These are phyloP conservation scores for Hypholoma fasciculare DNA, from an alignment of 768 basidiomycete genomes.

Conservation along the genomic window DNA sequence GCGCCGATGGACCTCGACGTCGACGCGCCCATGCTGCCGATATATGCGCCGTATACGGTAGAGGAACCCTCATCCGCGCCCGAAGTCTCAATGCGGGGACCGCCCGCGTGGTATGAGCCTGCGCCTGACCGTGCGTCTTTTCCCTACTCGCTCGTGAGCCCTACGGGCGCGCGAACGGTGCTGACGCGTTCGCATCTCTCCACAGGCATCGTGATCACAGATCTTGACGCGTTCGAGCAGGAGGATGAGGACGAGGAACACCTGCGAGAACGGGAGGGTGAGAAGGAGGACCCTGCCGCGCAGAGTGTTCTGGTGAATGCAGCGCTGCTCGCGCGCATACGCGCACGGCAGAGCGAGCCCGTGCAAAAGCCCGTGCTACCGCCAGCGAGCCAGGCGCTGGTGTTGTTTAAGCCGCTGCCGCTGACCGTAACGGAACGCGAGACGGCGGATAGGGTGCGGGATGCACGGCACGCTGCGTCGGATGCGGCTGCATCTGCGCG, in stretches of 20 bases:
- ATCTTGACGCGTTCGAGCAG: conserved; percentile 51
- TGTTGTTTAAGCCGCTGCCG: conserved; percentile 51
- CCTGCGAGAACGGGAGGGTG: neutral
- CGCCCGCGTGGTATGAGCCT: conserved; percentile 64
- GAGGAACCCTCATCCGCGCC: conserved; percentile 36
- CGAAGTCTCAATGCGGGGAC: conserved; percentile 62
- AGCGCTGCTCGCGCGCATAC: conserved; percentile 46
- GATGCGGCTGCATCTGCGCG: neutral
- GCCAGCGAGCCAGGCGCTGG: conserved; percentile 45
- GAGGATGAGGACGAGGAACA: conserved; percentile 37
- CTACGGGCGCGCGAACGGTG: neutral
- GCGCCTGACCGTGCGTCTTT: conserved; percentile 63
- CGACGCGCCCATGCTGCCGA: conserved; percentile 11
- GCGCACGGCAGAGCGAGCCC: conserved; percentile 20
- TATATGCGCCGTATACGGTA: conserved; percentile 13
- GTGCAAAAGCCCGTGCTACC: conserved; percentile 15
- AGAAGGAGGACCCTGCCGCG: neutral
- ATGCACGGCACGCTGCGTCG: neutral
- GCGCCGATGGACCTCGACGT: conserved; percentile 9
- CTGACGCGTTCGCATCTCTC: neutral
- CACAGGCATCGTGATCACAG: conserved; percentile 64
- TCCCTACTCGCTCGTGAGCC: neutral
- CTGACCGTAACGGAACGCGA: conserved; percentile 14
- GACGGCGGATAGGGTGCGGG: conserved; percentile 13
- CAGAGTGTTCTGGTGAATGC: conserved; percentile 38